These are phyloP conservation scores for Capronia epimyces DNA, from an alignment of 2,329 filamentous ascomycete species.

Conservation along the genomic window DNA sequence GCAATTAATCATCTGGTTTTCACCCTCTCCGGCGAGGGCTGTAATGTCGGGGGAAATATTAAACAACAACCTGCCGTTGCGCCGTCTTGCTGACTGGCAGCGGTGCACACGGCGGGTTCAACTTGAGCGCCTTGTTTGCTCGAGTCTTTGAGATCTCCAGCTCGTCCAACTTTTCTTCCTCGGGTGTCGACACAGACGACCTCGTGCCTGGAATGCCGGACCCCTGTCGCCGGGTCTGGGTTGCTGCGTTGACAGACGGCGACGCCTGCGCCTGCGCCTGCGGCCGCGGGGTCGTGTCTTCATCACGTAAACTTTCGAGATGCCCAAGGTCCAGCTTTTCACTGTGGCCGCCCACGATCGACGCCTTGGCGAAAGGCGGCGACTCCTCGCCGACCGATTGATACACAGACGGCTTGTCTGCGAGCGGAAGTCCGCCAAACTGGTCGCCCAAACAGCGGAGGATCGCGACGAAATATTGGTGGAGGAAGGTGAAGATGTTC, in stretches of 20 bases:
- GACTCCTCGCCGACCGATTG: conserved; percentile 31
- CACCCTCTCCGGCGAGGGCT: no score
- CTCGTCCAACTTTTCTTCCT: conserved; percentile 6
- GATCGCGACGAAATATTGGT: conserved; percentile 51
- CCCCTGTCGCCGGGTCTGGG: no score
- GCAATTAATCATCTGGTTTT: no score
- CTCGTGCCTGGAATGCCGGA: no score
- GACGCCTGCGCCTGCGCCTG: background rate
- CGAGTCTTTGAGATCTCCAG: conserved; percentile 18
- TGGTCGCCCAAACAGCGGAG: conserved; percentile 44
- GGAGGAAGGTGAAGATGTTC: conserved; percentile 54
- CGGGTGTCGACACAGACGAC: background rate
- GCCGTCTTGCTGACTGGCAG: conserved; percentile 18
- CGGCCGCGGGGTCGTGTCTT: conserved; percentile 18
- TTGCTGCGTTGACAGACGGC: no score
- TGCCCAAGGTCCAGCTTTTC: conserved; percentile 5
- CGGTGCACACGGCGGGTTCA: conserved; percentile 22
- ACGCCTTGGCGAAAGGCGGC: conserved; percentile 11
- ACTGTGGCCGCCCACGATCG: background rate
- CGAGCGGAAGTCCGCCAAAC: conserved; percentile 42
- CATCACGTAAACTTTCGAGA: conserved; percentile 15
- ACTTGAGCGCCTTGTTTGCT: conserved; percentile 19
- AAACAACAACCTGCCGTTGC: conserved; percentile 21
- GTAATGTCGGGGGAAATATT: no score
- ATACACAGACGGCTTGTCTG: conserved; percentile 40